Percentiles rank a stretch among this genome's conserved stretches.
These are phyloP conservation scores for Cenchrus fungigraminus DNA, from an alignment of 176 grass and related monocot genomes.

Conservation along the genomic window DNA sequence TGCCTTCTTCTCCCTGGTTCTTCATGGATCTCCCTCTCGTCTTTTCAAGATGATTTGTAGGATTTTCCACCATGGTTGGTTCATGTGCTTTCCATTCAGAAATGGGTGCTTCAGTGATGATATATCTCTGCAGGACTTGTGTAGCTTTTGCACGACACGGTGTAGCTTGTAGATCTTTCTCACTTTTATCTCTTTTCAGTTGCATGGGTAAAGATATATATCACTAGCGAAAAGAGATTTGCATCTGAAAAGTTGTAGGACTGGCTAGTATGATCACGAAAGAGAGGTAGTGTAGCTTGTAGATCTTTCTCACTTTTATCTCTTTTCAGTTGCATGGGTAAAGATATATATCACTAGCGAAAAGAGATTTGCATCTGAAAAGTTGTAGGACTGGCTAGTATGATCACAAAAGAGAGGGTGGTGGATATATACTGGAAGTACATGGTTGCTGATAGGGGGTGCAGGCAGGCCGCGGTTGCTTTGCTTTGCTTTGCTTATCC, in stretches of 20 bases:
- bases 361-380: constrained; percentile 83
- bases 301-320: constrained; percentile 35
- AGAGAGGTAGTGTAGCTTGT: not conserved
- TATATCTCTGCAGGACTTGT: constrained; percentile 37
- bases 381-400: constrained; percentile 26
- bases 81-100: constrained; percentile 16
- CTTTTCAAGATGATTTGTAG: constrained; percentile 38
- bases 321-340: constrained; percentile 57
- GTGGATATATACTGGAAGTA: constrained; percentile 23
- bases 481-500: constrained; percentile 58
- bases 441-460: constrained; percentile 28
- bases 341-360: constrained; percentile 39
- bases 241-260: too few relatives aligned
- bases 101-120: constrained; percentile 23
- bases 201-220: too few relatives aligned
- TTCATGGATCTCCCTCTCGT: constrained; percentile 7
- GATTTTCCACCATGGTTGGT: constrained; percentile 31
- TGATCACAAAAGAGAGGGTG: constrained; percentile 25
- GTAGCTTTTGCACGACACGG: constrained; percentile 50
- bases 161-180: not conserved
- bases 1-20: constrained; percentile 13
- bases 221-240: too few relatives aligned
- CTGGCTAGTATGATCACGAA: too few relatives aligned
- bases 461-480: constrained; percentile 31
- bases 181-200: too few relatives aligned